Evolutionary conservation across 2,329 filamentous ascomycete species (phyloP).

Genomic region (Tolypocladium cylindrosporum): DNA sequence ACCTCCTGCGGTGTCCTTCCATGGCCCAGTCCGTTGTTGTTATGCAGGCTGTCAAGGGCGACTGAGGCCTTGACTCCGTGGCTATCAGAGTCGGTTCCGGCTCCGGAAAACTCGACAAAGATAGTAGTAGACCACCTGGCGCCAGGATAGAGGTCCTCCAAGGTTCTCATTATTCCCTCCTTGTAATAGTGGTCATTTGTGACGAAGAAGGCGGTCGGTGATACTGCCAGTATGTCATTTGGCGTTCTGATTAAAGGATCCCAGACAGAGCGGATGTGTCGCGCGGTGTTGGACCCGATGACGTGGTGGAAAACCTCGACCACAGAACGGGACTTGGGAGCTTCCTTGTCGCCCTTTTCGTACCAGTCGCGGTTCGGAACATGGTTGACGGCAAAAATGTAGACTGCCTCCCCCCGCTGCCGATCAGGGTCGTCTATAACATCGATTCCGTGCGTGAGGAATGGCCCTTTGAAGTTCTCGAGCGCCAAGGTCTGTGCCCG

Average conservation of each 20-base stretch:
- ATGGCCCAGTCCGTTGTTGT: conserved; percentile 47
- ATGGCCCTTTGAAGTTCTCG: conserved; percentile 39
- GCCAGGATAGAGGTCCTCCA: conserved; percentile 34
- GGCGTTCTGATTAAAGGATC: conserved; percentile 45
- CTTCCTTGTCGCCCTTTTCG: conserved; percentile 10
- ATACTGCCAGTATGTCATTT: conserved; percentile 44
- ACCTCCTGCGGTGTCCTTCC: conserved; percentile 31
- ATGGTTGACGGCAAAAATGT: conserved; percentile 53
- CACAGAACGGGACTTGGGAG: conserved; percentile 35
- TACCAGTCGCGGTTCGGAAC: conserved; percentile 35
- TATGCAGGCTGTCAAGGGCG: conserved; percentile 34
- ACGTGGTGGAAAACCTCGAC: conserved; percentile 49
- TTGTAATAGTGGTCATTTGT: conserved; percentile 51
- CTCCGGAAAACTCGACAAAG: conserved; percentile 26
- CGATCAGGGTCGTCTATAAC: conserved; percentile 38
- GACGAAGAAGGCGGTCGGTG: conserved; percentile 39
- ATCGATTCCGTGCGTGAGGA: conserved; percentile 52
- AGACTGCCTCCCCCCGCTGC: conserved; percentile 31
- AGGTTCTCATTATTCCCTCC: conserved; percentile 30
- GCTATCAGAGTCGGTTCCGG: conserved; percentile 11
- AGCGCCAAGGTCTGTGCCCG: conserved; percentile 33
- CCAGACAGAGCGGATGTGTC: conserved; percentile 41
- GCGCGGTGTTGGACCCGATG: conserved; percentile 27
- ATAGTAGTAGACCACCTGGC: conserved; percentile 40
- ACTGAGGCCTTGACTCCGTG: conserved; percentile 30